A percentile compares a stretch with the other conserved stretches of the same genome.
These are phyloP conservation scores for Epichloe glyceriae DNA, from an alignment of 2,329 filamentous ascomycete genomes.

Conservation along the genomic window DNA sequence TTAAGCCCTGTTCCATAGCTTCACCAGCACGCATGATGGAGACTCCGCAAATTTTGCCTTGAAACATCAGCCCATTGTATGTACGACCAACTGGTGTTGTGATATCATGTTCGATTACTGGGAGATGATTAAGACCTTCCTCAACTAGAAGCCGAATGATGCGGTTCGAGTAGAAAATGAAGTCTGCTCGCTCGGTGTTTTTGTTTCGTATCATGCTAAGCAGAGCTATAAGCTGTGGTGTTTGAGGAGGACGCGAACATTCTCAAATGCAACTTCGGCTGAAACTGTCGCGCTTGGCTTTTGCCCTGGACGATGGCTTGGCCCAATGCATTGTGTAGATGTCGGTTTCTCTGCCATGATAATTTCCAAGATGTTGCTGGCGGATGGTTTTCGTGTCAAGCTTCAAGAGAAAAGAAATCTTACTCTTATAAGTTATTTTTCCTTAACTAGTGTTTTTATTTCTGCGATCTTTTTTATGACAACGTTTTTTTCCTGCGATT, in stretches of 20 bases:
- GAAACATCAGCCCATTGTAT: conserved; percentile 86
- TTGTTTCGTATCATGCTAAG: conserved; percentile 89
- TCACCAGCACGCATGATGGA: conserved; percentile 98
- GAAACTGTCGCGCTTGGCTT: conserved; percentile 86
- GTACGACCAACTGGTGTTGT: conserved; percentile 80
- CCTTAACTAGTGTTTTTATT: too few species aligned
- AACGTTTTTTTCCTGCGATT: too few species aligned
- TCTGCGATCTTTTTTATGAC: too few species aligned
- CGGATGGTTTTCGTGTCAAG: neutral
- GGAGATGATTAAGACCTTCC: conserved; percentile 92
- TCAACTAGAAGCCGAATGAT: conserved; percentile 95
- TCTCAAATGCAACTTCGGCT: conserved; percentile 64
- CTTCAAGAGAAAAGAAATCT: too few species aligned
- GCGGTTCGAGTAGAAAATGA: conserved; percentile 98
- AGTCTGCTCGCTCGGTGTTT: conserved; percentile 81
- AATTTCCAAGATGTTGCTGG: neutral
- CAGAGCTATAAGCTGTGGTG: conserved; percentile 90
- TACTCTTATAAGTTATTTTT: too few species aligned
- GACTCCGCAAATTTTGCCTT: conserved; percentile 96
- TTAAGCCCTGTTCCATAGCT: conserved; percentile 93
- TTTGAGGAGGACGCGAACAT: conserved; percentile 85
- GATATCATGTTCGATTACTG: conserved; percentile 76
- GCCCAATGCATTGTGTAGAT: conserved; percentile 57
- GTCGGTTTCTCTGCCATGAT: conserved; percentile 8
- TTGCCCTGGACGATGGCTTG: conserved; percentile 62